Percentiles rank a stretch among this genome's conserved stretches.
Conservation (phyloP, 2,329 filamentous ascomycete species). For the Juglanconis sp. region DNA sequence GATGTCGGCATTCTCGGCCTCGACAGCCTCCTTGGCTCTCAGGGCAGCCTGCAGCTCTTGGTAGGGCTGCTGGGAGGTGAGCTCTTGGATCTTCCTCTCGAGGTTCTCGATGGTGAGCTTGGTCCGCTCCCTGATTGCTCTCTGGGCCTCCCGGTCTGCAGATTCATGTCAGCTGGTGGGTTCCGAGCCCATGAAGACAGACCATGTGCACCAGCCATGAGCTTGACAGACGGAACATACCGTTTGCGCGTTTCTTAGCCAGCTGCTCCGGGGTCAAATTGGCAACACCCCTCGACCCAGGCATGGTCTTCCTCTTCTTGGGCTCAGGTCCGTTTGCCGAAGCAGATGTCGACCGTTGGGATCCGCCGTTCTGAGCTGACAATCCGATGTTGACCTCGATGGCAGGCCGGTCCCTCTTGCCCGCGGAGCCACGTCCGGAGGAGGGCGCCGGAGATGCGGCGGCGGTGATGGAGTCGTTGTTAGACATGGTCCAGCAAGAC, state of each 20-base stretch:
- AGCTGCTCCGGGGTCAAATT: slow-evolving; percentile 73
- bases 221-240: slow-evolving; percentile 32
- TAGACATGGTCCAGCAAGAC: slow-evolving; percentile 4
- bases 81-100: slow-evolving; percentile 68
- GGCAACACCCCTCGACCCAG: slow-evolving; percentile 49
- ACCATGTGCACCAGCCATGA: background rate
- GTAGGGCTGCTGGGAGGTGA: slow-evolving; percentile 77
- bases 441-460: slow-evolving; percentile 9
- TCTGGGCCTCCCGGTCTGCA: slow-evolving; percentile 78
- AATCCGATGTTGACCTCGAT: slow-evolving; percentile 1
- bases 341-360: slow-evolving; percentile 8
- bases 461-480: slow-evolving; percentile 12
- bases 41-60: slow-evolving; percentile 76
- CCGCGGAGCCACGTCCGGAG: background rate
- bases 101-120: slow-evolving; percentile 75
- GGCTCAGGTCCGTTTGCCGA: slow-evolving; percentile 7
- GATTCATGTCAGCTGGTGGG: background rate
- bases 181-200: background rate
- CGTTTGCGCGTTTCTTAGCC: slow-evolving; percentile 61
- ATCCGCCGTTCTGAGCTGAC: background rate
- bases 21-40: slow-evolving; percentile 71
- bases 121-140: slow-evolving; percentile 79
- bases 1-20: slow-evolving; percentile 78
- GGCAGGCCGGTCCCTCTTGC: slow-evolving; percentile 11
- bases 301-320: slow-evolving; percentile 46